Conservation (phyloP, 495 filamentous ascomycete species). For the Aspergillus homomorphus region DNA sequence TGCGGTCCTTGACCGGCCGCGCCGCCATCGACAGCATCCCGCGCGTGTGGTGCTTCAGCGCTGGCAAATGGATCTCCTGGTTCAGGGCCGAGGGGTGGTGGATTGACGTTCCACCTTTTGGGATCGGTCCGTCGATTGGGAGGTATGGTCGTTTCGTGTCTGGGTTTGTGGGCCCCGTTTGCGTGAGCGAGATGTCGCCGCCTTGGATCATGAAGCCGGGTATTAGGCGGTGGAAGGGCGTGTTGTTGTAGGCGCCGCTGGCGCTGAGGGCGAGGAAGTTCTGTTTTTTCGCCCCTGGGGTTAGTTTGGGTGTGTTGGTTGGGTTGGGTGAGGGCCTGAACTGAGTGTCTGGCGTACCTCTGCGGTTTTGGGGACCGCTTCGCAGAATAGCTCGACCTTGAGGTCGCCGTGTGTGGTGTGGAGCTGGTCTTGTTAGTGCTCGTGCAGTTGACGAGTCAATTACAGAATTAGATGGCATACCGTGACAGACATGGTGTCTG, state of each 20-base stretch:
- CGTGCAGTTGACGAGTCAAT: not conserved
- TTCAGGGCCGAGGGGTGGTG: slow-evolving; percentile 75
- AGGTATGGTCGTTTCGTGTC: slow-evolving; percentile 37
- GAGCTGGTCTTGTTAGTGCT: slow-evolving; percentile 47
- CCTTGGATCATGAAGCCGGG: slow-evolving; percentile 91
- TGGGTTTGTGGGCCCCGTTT: slow-evolving; percentile 42
- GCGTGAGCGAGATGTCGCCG: slow-evolving; percentile 68
- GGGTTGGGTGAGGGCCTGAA: not conserved
- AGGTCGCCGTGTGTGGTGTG: slow-evolving; percentile 88
- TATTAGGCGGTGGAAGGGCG: slow-evolving; percentile 88
- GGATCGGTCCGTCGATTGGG: slow-evolving; percentile 43
- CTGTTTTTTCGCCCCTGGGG: slow-evolving; percentile 42
- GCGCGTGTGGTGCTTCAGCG: slow-evolving; percentile 78
- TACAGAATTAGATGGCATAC: slow-evolving; percentile 16
- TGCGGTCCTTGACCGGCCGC: slow-evolving; percentile 58
- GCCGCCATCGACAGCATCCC: slow-evolving; percentile 95
- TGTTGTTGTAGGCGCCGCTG: slow-evolving; percentile 77
- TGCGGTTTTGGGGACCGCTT: slow-evolving; percentile 86
- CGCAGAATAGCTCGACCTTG: slow-evolving; percentile 96
- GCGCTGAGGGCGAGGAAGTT: slow-evolving; percentile 98
- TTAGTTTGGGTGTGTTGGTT: not conserved
- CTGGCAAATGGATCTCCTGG: slow-evolving; percentile 81
- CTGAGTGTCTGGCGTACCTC: slow-evolving; percentile 46
- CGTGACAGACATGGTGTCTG: slow-evolving; percentile 29
- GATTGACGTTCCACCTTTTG: slow-evolving; percentile 82